phyloP scores from a whole-genome alignment of 805 yeast species.

The Ogataea sp. region DNA sequence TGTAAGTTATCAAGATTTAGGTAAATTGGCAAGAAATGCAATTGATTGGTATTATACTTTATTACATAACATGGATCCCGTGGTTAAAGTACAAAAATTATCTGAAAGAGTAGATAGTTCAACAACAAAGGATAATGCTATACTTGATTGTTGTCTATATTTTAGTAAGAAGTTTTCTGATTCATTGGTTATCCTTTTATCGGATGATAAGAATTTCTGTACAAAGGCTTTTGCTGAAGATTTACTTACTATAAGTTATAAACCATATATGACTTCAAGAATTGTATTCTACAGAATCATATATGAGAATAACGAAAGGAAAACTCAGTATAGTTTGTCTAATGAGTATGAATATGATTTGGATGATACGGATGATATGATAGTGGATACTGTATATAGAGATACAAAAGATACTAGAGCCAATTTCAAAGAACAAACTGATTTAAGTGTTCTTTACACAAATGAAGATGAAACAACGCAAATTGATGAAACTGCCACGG shows the following conservation, averaged over 20 bases:
- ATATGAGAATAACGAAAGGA: not conserved
- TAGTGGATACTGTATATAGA: too few relatives aligned
- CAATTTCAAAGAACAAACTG: too few relatives aligned
- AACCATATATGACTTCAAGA: constrained; percentile 35
- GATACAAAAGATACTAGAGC: too few relatives aligned
- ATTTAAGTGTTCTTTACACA: too few relatives aligned
- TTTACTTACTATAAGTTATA: constrained; percentile 51
- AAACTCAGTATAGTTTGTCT: too few relatives aligned
- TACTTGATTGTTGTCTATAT: constrained; percentile 75
- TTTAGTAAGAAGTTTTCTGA: constrained; percentile 31
- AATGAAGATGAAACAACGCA: too few relatives aligned
- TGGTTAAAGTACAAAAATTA: constrained; percentile 57
- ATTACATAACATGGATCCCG: constrained; percentile 42
- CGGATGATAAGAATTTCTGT: constrained; percentile 83
- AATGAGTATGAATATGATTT: not conserved
- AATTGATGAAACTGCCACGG: too few relatives aligned
- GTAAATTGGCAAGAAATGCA: constrained; percentile 54
- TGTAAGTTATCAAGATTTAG: constrained; percentile 15
- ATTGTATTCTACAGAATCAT: constrained; percentile 5
- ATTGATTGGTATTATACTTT: constrained; percentile 67
- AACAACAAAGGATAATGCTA: constrained; percentile 66
- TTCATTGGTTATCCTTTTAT: constrained; percentile 49
- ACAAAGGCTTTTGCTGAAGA: constrained; percentile 64
- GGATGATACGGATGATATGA: not conserved
- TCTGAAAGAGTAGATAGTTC: constrained; percentile 41